phyloP scores from a whole-genome alignment of 495 filamentous ascomycete species.

The Aspergillus bridgeri region DNA sequence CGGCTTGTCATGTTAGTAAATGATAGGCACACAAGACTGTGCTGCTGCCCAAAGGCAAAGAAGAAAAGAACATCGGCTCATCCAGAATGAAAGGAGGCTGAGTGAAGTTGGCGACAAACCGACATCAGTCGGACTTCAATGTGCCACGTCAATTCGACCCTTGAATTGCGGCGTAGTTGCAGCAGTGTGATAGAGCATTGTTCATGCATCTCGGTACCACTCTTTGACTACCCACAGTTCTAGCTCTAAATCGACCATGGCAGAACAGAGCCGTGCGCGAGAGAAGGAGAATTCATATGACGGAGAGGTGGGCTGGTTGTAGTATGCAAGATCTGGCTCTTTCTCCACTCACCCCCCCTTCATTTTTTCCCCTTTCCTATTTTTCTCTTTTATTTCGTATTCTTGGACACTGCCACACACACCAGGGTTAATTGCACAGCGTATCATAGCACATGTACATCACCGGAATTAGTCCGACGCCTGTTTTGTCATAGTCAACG shows the following conservation, averaged over 20 bases:
- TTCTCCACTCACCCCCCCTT: too few relatives aligned
- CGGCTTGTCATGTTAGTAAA: background rate
- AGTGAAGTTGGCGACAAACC: background rate
- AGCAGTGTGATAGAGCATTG: slow-evolving; percentile 13
- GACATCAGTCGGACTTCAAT: slow-evolving; percentile 1
- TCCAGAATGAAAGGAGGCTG: background rate
- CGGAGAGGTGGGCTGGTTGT: background rate
- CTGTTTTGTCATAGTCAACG: background rate
- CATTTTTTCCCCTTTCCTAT: background rate
- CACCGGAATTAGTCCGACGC: background rate
- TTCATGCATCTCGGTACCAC: slow-evolving; percentile 13
- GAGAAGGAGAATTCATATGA: background rate
- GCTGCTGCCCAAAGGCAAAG: background rate
- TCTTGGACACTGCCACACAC: background rate
- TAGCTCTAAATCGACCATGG: background rate
- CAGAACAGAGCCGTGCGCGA: background rate
- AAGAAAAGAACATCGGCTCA: background rate
- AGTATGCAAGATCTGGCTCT: background rate
- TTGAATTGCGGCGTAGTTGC: slow-evolving; percentile 6
- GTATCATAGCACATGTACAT: background rate
- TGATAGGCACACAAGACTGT: background rate
- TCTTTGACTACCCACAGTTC: background rate
- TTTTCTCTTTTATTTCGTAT: background rate
- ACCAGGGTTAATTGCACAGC: background rate
- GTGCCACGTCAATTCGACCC: slow-evolving; percentile 30